Base-by-base conservation (phyloP, 2,329 filamentous ascomycete genomes). In the Aspergillus fumigatus region DNA sequence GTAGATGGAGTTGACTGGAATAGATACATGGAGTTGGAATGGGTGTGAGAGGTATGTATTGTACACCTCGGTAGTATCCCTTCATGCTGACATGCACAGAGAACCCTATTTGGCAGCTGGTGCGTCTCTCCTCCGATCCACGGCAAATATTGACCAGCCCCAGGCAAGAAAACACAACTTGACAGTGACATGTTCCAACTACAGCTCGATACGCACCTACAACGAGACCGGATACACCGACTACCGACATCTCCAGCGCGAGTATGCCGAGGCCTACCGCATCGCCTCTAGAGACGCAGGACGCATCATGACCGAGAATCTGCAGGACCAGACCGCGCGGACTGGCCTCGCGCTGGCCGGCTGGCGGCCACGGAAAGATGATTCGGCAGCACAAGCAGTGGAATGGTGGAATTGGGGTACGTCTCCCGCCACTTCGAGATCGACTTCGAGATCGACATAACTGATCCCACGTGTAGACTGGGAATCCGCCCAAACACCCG, bases 301-400 rank as follows among this genome's bases (percentile, higher is more conserved):
- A 1, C 74, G 74, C 1, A 77, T 86, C n/a, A 71, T 88, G 11
- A 76, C 70, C 0, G 71, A 85, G 1, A 87, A 87, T 59, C 68
- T 85, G 8, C 84, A 87, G 61, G 86, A 89, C 63, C 76, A 79
- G 9, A 86, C 79, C 38, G 77, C 79, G n/a, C 81, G 86, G 25
- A 79, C 82, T 0, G 87, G 82, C 0, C 70, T 88, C 7, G 79
- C 77, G 9, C 66, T 86, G n/a, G 80, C 80, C 0, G 85, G 82
- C 1, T 89, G 86, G 85, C 83, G 82, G 52, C 84, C 85, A 0
- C 78, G 76, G 53, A 77, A 76, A 53, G 48, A 69, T 45, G 77
- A 86, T 52, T 80, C 82, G 73, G 73, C 79, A 14, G 79, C 77
- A 2, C 82, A 85, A 55, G 83, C 85, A 0, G 77, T 83, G 1